phyloP scores from a whole-genome alignment of 2,329 filamentous ascomycete species.

The Pyrenophora tritici-repentis region DNA sequence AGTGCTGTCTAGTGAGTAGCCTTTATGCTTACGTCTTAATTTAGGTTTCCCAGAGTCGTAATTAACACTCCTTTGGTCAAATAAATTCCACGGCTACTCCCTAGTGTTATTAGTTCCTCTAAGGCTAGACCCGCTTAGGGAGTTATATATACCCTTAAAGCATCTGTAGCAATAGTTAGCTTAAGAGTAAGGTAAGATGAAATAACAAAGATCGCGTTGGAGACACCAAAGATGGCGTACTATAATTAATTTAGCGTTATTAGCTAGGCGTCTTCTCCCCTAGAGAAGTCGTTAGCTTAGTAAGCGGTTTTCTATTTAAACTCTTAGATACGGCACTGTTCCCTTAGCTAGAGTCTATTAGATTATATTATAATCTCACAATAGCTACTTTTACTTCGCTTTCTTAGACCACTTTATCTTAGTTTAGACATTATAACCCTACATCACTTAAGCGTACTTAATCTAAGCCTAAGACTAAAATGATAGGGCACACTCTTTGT shows the following conservation, averaged over 20 bases:
- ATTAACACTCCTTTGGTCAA: slow-evolving; percentile 6
- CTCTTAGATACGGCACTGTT: neutral
- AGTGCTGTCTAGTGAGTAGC: slow-evolving; percentile 6
- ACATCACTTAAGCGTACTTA: neutral
- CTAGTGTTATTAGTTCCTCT: slow-evolving; percentile 6
- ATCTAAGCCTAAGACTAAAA: slow-evolving; percentile 1
- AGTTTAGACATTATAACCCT: neutral
- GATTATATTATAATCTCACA: neutral
- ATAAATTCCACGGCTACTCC: slow-evolving; percentile 4
- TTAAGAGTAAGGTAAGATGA: neutral
- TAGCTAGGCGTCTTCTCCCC: neutral
- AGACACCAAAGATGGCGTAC: neutral
- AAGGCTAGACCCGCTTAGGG: neutral
- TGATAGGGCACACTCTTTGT: neutral
- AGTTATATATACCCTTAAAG: slow-evolving; percentile 2
- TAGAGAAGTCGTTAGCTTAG: neutral
- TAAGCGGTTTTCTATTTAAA: slow-evolving; percentile 6
- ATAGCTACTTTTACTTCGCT: slow-evolving; percentile 7
- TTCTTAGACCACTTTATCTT: neutral
- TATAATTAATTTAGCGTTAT: slow-evolving; percentile 4
- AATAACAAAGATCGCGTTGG: neutral
- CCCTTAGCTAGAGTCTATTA: slow-evolving; percentile 3
- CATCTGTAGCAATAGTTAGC: neutral
- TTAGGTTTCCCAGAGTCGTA: slow-evolving; percentile 1
- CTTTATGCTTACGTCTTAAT: slow-evolving; percentile 7